A percentile compares a stretch with the other conserved stretches of the same genome.
phyloP scores from a whole-genome alignment of 768 basidiomycete species.

The Dentipellis fragilis region DNA sequence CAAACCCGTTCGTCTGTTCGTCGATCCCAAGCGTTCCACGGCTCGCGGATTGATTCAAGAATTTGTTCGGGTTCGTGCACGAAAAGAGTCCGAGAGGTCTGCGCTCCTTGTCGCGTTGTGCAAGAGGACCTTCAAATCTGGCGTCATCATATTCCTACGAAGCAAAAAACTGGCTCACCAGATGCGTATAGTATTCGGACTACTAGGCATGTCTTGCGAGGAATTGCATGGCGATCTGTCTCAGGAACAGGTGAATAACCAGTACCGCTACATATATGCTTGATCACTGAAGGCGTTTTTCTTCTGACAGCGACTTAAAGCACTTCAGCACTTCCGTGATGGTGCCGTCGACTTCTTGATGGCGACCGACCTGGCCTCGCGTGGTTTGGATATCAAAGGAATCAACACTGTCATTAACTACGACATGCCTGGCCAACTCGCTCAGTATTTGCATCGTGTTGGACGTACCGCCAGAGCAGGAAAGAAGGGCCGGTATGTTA shows the following conservation, averaged over 20 bases:
- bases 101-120: conserved; percentile 75
- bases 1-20: conserved; percentile 89
- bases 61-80: conserved; percentile 84
- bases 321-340: conserved; percentile 81
- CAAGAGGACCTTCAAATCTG: conserved; percentile 74
- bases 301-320: conserved; percentile 60
- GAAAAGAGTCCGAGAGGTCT: conserved; percentile 67
- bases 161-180: conserved; percentile 98
- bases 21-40: conserved; percentile 85
- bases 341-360: conserved; percentile 85
- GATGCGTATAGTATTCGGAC: conserved; percentile 85
- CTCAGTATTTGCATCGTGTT: conserved; percentile 94
- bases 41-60: conserved; percentile 87
- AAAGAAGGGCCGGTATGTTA: conserved; percentile 73
- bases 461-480: conserved; percentile 97
- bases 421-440: conserved; percentile 91
- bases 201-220: conserved; percentile 81
- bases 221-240: conserved; percentile 94
- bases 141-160: conserved; percentile 87
- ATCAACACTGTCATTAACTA: conserved; percentile 98
- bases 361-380: conserved; percentile 92
- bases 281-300: not conserved
- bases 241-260: conserved; percentile 74
- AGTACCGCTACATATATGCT: conserved; percentile 9
- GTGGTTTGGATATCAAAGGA: conserved; percentile 95